Percentiles rank a stretch among this genome's conserved stretches.
Evolutionary conservation across 2,329 filamentous ascomycete species (phyloP).

Genomic region (Neofusicoccum ribis): DNA sequence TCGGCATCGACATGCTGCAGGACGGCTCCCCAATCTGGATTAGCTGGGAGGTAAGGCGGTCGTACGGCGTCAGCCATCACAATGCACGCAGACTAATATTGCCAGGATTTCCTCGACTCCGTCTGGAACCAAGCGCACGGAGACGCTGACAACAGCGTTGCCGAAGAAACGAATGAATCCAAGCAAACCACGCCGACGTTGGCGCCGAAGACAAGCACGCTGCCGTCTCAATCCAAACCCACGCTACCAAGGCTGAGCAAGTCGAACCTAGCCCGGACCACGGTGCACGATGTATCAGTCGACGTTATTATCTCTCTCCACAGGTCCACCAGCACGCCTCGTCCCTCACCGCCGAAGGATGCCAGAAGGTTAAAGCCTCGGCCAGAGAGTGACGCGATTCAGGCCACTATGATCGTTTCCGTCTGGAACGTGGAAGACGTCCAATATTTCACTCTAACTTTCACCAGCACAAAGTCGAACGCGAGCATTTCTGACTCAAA

Average conservation of each 20-base stretch:
- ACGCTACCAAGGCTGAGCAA: conserved; percentile 32
- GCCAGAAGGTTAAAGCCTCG: conserved; percentile 25
- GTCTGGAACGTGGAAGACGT: conserved; percentile 70
- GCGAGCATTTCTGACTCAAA: conserved; percentile 19
- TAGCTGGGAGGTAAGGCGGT: conserved; percentile 47
- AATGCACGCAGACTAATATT: conserved; percentile 1
- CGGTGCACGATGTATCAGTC: conserved; percentile 61
- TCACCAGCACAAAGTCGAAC: conserved; percentile 57
- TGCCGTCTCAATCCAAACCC: conserved; percentile 5
- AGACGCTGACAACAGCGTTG: not conserved
- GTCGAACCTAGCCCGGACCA: conserved; percentile 40
- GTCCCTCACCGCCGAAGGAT: not conserved
- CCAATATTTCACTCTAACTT: conserved; percentile 72
- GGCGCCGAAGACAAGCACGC: conserved; percentile 19
- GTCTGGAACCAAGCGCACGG: conserved; percentile 40
- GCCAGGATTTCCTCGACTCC: conserved; percentile 44
- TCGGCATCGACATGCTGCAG: conserved; percentile 73
- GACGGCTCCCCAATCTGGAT: conserved; percentile 59
- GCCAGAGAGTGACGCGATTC: conserved; percentile 41
- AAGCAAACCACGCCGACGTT: conserved; percentile 17
- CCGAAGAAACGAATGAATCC: not conserved
- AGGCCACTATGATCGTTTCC: conserved; percentile 75
- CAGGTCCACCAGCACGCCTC: not conserved
- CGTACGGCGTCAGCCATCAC: not conserved
- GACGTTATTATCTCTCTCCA: conserved; percentile 66